Base-by-base conservation (phyloP, 169 alveolate genomes). In the Fabrea salina region DNA sequence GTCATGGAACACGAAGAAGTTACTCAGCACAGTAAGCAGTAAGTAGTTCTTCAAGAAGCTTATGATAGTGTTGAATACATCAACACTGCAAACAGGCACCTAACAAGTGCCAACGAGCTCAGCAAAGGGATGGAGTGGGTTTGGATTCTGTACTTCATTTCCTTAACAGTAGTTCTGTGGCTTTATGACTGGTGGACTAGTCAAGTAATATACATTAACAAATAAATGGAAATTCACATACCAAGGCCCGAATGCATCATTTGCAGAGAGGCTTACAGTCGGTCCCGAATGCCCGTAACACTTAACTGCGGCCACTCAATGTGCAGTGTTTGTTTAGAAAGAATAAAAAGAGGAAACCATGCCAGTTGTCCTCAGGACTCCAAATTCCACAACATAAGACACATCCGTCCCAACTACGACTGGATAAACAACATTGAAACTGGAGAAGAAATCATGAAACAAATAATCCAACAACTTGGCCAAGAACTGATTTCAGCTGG, bases 111-210 rank as follows among this genome's bases (percentile, higher is more conserved):
- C 7, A 68, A 68, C 44, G 78, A 68, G 39, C n/a, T 35, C 19
- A 68, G 78, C 37, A 68, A 68, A 68, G 78, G 78, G 13, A 8
- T n/a, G 3, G 78, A 47, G 30, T 11, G 8, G 8, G 11, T 37
- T n/a, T 68, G 78, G 78, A 33, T 30, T 2, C 43, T 37, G 1
- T 68, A 43, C 35, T 68, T 68, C 35, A 25, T 68, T n/a, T 25
- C 64, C n/a, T 8, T 68, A 3, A 43, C 78, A 13, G 19, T 40
- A 1, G 16, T 68, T 37, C 35, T 68, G 61, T 19, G 16, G 64
- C 44, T 68, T 68, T 68, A 68, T 68, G 78, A 68, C 4, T 68
- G 78, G 78, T 43, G 66, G 78, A 68, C 78, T 68, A 7, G 44
- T 43, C 16, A 64, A 1, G 37, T 68, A 11, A 64, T 68, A n/a